Percentiles rank a stretch among this genome's conserved stretches.
These are phyloP conservation scores for Fusarium mexicanum DNA, from an alignment of 2,329 filamentous ascomycete species.

Conservation along the genomic window DNA sequence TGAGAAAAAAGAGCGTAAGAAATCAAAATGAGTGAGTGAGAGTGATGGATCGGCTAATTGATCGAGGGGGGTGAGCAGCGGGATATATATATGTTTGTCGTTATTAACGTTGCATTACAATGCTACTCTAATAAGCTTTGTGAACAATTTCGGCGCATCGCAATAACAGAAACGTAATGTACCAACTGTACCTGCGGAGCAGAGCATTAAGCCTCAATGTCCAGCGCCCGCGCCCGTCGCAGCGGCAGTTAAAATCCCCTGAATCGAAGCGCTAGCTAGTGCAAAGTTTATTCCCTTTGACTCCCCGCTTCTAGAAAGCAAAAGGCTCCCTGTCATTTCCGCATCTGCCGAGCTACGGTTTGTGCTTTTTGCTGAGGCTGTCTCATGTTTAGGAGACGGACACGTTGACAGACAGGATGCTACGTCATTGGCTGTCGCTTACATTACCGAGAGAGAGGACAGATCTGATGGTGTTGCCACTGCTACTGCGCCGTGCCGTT, in stretches of 20 bases:
- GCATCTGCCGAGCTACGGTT: background rate
- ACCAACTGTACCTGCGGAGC: background rate
- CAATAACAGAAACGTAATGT: background rate
- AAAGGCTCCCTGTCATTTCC: constrained; percentile 18
- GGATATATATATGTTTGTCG: constrained; percentile 8
- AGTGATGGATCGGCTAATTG: background rate
- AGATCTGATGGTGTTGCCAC: background rate
- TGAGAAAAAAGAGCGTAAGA: constrained; percentile 4
- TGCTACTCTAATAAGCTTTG: background rate
- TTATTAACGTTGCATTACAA: background rate
- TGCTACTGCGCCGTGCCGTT: background rate
- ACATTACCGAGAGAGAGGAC: background rate
- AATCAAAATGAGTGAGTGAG: background rate
- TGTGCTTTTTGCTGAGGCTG: background rate
- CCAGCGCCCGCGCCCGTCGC: constrained; percentile 1
- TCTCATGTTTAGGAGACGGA: background rate
- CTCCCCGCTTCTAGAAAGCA: constrained; percentile 7
- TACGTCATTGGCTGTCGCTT: background rate
- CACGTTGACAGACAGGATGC: background rate
- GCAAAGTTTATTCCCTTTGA: constrained; percentile 5
- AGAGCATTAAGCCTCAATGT: background rate
- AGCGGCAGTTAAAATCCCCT: constrained; percentile 20
- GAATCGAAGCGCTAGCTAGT: constrained; percentile 5
- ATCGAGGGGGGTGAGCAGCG: background rate
- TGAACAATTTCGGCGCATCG: background rate